A percentile compares a stretch with the other conserved stretches of the same genome.
phyloP scores from a whole-genome alignment of 169 alveolate species.

The Plasmodium gaboni region DNA sequence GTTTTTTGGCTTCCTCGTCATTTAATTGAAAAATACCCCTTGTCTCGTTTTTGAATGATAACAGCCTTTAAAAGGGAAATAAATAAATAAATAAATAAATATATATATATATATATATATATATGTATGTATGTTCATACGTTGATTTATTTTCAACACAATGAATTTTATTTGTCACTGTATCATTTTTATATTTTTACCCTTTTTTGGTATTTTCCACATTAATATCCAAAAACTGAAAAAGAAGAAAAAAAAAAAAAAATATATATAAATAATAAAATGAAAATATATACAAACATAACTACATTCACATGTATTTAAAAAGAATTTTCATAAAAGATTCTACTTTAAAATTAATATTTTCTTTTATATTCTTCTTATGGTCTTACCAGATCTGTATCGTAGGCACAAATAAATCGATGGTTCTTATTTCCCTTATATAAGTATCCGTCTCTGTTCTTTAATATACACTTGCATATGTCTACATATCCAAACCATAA shows the following conservation, averaged over 20 bases:
- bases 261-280: background rate
- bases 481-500: slow-evolving; percentile 60
- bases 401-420: slow-evolving; percentile 38
- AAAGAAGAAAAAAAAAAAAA: background rate
- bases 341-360: background rate
- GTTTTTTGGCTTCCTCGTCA: slow-evolving; percentile 33
- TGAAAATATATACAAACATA: background rate
- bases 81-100: background rate
- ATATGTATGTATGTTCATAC: too few species aligned
- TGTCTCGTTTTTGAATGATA: slow-evolving; percentile 48
- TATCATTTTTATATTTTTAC: background rate
- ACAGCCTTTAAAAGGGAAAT: slow-evolving; percentile 9
- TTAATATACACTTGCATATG: slow-evolving; percentile 40
- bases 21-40: slow-evolving; percentile 35
- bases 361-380: too few species aligned
- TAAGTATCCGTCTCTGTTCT: slow-evolving; percentile 31
- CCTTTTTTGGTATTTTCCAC: background rate
- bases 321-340: background rate
- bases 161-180: too few species aligned
- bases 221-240: slow-evolving; percentile 3
- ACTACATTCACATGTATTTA: background rate
- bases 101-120: background rate
- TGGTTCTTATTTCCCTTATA: slow-evolving; percentile 37
- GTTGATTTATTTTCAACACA: too few species aligned
- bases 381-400: slow-evolving; percentile 35